These are phyloP conservation scores for Mycena galericulata DNA, from an alignment of 768 basidiomycete genomes.

Conservation along the genomic window DNA sequence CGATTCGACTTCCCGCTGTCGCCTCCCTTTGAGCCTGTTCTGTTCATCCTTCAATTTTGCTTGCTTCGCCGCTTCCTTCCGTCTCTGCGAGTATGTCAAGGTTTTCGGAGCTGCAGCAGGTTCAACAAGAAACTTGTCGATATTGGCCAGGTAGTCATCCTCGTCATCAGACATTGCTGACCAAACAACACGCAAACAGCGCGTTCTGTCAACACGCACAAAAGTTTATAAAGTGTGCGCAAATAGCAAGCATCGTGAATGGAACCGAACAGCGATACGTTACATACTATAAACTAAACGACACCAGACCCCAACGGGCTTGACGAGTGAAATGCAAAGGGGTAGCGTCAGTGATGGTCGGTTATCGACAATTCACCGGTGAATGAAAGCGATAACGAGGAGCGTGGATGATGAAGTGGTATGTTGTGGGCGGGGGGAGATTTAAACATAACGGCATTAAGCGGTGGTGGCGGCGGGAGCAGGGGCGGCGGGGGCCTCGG, in stretches of 20 bases:
- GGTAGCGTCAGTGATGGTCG: slow-evolving; percentile 33
- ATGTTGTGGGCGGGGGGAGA: slow-evolving; percentile 23
- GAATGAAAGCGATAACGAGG: slow-evolving; percentile 50
- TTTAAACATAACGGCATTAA: slow-evolving; percentile 41
- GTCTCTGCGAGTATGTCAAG: slow-evolving; percentile 67
- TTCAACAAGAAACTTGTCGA: slow-evolving; percentile 79
- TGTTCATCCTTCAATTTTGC: slow-evolving; percentile 75
- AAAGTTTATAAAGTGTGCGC: not conserved
- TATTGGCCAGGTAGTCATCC: slow-evolving; percentile 83
- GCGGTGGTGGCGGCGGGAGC: slow-evolving; percentile 39
- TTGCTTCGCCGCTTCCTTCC: slow-evolving; percentile 72
- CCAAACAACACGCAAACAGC: slow-evolving; percentile 24
- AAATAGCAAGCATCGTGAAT: slow-evolving; percentile 37
- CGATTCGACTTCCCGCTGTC: slow-evolving; percentile 79
- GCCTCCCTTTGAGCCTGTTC: slow-evolving; percentile 71
- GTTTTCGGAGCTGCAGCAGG: slow-evolving; percentile 63
- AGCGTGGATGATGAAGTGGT: slow-evolving; percentile 41
- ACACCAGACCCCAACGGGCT: slow-evolving; percentile 60
- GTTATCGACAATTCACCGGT: slow-evolving; percentile 41
- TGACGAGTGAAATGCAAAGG: slow-evolving; percentile 42
- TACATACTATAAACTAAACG: slow-evolving; percentile 52
- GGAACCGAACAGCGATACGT: slow-evolving; percentile 36
- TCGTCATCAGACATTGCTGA: slow-evolving; percentile 75
- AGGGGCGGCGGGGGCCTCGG: slow-evolving; percentile 38
- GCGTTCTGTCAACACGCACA: not conserved